Conservation (phyloP, 1,284 basidiomycete genomes). For the Vanrija pseudolonga region DNA sequence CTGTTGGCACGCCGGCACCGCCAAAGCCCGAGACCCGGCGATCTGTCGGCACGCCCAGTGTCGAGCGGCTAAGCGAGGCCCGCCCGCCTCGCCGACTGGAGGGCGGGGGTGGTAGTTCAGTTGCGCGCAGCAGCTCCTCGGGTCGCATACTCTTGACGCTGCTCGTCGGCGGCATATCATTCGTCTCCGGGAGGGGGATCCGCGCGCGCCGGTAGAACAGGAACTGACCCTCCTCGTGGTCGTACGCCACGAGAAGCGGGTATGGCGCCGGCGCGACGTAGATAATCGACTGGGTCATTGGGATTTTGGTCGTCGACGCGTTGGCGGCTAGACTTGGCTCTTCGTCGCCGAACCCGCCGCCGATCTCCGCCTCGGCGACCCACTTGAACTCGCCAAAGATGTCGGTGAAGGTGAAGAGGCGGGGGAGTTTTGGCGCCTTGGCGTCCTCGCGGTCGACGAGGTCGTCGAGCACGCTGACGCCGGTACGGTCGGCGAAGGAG, state of each 20-base stretch:
- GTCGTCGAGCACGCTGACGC: conserved; percentile 51
- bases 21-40: not conserved
- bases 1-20: not conserved
- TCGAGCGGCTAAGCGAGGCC: not conserved
- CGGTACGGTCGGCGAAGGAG: conserved; percentile 25
- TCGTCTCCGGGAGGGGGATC: conserved; percentile 5
- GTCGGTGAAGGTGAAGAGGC: conserved; percentile 70
- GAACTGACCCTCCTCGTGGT: conserved; percentile 25
- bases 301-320: not conserved
- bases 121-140: conserved; percentile 26
- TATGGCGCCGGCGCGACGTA: conserved; percentile 29
- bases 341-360: conserved; percentile 5
- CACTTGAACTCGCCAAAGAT: conserved; percentile 70
- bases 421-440: conserved; percentile 56
- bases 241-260: conserved; percentile 31
- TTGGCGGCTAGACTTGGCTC: not conserved
- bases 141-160: conserved; percentile 22
- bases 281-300: conserved; percentile 14
- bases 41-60: not conserved
- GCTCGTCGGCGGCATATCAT: conserved; percentile 4
- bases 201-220: conserved; percentile 33
- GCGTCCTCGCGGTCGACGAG: conserved; percentile 63
- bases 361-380: conserved; percentile 48
- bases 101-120: not conserved
- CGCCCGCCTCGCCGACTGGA: not conserved